phyloP scores from a whole-genome alignment of 106 monocot genomes.

The Apostasia ramifera region DNA sequence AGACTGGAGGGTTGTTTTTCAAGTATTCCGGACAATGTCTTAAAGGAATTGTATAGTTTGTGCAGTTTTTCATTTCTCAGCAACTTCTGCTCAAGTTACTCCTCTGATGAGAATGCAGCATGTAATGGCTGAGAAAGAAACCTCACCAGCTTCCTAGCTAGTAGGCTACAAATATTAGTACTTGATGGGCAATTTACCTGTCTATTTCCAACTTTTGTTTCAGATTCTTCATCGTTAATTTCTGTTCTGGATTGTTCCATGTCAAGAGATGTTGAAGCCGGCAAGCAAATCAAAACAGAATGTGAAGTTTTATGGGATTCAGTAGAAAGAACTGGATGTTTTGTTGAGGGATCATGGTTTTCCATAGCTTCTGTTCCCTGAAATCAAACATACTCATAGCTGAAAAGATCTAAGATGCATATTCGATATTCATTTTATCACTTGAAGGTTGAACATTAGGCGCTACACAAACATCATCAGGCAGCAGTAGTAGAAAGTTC shows the following conservation, averaged over 20 bases:
- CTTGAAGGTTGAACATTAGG: background rate
- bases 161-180: background rate
- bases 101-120: background rate
- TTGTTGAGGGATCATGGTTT: background rate
- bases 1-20: slow-evolving; percentile 34
- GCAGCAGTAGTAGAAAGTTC: background rate
- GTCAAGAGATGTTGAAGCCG: slow-evolving; percentile 11
- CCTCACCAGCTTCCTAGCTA: background rate
- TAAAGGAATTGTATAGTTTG: slow-evolving; percentile 36
- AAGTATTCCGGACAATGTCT: slow-evolving; percentile 38
- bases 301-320: slow-evolving; percentile 7
- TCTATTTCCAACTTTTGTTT: background rate
- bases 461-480: background rate
- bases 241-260: slow-evolving; percentile 8
- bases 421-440: background rate
- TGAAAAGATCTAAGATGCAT: background rate
- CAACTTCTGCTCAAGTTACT: background rate
- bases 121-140: slow-evolving; percentile 26
- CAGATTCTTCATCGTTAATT: background rate
- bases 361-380: slow-evolving; percentile 14
- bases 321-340: background rate
- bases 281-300: slow-evolving; percentile 27
- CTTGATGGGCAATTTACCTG: background rate
- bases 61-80: slow-evolving; percentile 15
- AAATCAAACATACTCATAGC: background rate